Evolutionary conservation across 2,329 filamentous ascomycete species (phyloP), one percentile per base, ranked within the genome.

Genomic region (Fusarium staphyleae): DNA sequence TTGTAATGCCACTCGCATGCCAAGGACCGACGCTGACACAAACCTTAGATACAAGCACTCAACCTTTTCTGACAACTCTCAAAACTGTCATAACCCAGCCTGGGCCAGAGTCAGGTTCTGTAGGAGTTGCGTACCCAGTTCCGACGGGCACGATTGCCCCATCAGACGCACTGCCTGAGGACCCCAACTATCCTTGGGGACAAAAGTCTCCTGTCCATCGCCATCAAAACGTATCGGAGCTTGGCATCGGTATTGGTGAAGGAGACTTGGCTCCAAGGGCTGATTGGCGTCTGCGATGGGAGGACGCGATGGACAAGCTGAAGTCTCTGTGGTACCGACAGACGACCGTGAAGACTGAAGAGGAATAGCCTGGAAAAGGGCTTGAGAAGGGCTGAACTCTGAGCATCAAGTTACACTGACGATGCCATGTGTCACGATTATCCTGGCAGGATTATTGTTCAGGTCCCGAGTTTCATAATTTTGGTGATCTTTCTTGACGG

Each of bases 141-240:
- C 62, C 66, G 29, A 66, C 63, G 2, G 58, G 45, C 32, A 55
- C 43, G 29, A 49, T 51, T 2, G 24, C 33, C n/a, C 16, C 55
- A 12, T 52, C 59, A 15, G 55, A 60, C 28, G 36, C 52, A 8
- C 49, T 72, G 26, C 68, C 72, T 5, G 58, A 63, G 2, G 69
- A 71, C 24, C 65, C 69, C 13, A 70, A 72, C 50, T 74, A 66
- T 19, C 73, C 74, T 2, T 75, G 73, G 73, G 73, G 71, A 10
- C 70, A 69, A 24, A 65, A 69, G 54, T 72, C 68, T 30, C 72
- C 72, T 1, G 50, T 71, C 28, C 72, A 75, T 52, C 71, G 72
- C 5, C 71, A 74, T 42, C 67, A 69, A 24, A 69, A 70, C 45
- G 60, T 67, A 40, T 65, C 63, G 7, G 58, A 60, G n/a, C 60